Evolutionary conservation across 352 stramenopile species (phyloP).

Genomic region (Elongisporangium undulatum): DNA sequence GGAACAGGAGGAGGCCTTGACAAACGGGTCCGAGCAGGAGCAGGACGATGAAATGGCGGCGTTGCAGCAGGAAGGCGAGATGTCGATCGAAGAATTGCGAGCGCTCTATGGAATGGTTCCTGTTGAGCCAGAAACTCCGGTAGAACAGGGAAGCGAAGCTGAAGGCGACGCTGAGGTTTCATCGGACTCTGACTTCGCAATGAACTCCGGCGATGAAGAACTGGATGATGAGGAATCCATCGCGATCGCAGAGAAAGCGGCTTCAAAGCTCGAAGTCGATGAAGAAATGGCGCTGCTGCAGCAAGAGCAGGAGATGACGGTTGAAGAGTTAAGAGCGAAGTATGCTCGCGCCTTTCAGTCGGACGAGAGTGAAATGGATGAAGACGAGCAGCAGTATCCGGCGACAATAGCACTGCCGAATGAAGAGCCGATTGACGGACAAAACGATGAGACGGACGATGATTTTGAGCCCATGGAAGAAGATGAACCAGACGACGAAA

Average conservation of each 20-base stretch:
- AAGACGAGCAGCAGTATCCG: constrained; percentile 2
- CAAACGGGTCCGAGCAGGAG: constrained; percentile 12
- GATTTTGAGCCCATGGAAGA: constrained; percentile 29
- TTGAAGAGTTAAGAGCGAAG: constrained; percentile 74
- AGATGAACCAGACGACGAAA: constrained; percentile 82
- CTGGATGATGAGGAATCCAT: constrained; percentile 74
- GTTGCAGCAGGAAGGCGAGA: constrained; percentile 72
- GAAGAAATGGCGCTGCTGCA: constrained; percentile 88
- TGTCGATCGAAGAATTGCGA: constrained; percentile 77
- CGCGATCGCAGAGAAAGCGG: constrained; percentile 86
- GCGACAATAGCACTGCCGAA: constrained; percentile 1
- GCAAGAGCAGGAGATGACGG: constrained; percentile 87
- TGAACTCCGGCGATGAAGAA: constrained; percentile 19
- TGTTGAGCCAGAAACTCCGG: constrained; percentile 1
- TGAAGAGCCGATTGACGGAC: neutral
- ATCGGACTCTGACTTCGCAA: constrained; percentile 36
- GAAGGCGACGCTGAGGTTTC: constrained; percentile 16
- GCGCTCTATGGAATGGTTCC: constrained; percentile 47
- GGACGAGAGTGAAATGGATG: neutral
- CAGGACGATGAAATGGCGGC: constrained; percentile 50
- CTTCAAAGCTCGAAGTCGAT: constrained; percentile 22
- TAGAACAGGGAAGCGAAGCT: constrained; percentile 9
- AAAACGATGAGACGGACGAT: constrained; percentile 7
- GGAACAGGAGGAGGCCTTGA: constrained; percentile 12
- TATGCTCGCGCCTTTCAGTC: constrained; percentile 28